phyloP scores from a whole-genome alignment of 176 grass and related monocot species.

The Oryza rufipogon region DNA sequence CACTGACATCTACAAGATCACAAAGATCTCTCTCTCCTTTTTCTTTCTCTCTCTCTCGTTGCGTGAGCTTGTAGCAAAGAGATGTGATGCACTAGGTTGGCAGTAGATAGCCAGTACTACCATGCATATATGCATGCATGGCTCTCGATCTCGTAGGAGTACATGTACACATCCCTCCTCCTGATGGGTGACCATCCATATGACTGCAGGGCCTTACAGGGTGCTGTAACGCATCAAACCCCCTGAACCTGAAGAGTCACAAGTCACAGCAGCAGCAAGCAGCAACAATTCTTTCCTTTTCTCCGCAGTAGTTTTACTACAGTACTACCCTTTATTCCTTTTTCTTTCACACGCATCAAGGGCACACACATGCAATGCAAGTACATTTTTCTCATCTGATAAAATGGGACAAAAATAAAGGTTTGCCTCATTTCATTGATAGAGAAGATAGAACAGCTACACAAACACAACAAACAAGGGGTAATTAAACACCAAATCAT shows the following conservation, averaged over 20 bases:
- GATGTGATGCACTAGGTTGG: conserved; percentile 35
- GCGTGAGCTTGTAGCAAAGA: conserved; percentile 57
- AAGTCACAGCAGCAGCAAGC: conserved; percentile 33
- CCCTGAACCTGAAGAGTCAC: conserved; percentile 47
- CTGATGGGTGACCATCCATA: conserved; percentile 44
- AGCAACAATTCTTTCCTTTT: conserved; percentile 18
- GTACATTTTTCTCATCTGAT: no score
- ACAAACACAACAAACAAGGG: no score
- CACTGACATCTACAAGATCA: conserved; percentile 29
- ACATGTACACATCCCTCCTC: background rate
- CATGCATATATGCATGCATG: background rate
- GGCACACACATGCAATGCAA: background rate
- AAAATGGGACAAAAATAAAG: no score
- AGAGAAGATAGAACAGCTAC: no score
- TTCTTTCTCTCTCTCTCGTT: conserved; percentile 9
- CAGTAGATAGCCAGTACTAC: background rate
- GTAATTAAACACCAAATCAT: no score
- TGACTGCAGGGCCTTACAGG: conserved; percentile 26
- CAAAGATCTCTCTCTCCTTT: conserved; percentile 21
- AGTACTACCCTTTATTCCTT: conserved; percentile 3
- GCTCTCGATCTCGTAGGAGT: background rate
- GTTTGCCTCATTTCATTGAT: no score
- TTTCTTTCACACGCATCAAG: background rate
- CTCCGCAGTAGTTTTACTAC: background rate
- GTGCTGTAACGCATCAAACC: conserved; percentile 26